Evolutionary conservation across 2,329 filamentous ascomycete genomes (phyloP).

Genomic region (Sclerotinia subarctica): DNA sequence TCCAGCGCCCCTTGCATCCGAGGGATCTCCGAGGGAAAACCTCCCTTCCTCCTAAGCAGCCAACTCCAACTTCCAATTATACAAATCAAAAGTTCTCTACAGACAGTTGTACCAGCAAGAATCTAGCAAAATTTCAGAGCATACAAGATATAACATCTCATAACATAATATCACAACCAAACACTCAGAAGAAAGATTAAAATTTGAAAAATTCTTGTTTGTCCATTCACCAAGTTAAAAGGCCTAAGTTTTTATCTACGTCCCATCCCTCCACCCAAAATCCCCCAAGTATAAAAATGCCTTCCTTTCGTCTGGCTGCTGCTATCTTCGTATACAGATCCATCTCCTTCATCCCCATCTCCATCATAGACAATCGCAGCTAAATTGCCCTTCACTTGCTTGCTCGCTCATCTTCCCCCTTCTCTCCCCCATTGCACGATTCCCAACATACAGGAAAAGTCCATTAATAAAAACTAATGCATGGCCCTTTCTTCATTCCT

Average conservation of each 20-base stretch:
- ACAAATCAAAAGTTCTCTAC: background rate
- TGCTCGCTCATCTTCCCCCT: background rate
- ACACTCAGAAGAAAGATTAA: background rate
- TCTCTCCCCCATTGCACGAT: background rate
- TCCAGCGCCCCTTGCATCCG: background rate
- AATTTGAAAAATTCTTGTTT: background rate
- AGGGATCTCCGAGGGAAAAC: no score
- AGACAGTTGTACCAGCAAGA: background rate
- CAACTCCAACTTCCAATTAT: background rate
- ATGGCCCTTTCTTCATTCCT: conserved; percentile 7
- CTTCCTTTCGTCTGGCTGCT: background rate
- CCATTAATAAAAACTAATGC: conserved; percentile 1
- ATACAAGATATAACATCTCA: background rate
- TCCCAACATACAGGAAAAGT: background rate
- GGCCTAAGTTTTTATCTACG: conserved; percentile 23
- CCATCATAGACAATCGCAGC: background rate
- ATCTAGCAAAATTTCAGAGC: background rate
- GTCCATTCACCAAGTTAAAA: background rate
- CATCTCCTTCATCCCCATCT: conserved; percentile 15
- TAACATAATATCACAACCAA: background rate
- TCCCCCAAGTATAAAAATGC: conserved; percentile 23
- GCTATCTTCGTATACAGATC: conserved; percentile 23
- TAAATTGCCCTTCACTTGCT: background rate
- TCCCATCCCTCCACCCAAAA: background rate
- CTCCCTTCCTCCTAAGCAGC: no score